Conservation (phyloP, 1,139 yeast species). For the Lodderomyces metapsilosis region DNA sequence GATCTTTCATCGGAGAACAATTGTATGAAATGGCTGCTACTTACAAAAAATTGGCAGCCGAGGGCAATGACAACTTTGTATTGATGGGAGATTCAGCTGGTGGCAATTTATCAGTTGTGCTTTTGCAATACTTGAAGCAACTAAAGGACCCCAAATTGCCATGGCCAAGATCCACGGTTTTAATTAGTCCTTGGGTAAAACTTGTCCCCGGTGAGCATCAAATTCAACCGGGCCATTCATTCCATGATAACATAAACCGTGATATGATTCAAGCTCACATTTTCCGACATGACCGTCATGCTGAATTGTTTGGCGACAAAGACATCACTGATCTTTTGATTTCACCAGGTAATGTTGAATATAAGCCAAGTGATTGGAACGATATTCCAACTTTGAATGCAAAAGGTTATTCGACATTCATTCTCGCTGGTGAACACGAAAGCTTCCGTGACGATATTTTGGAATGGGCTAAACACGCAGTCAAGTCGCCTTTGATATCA, state of each 20-base stretch:
- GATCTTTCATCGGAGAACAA: slow-evolving; percentile 36
- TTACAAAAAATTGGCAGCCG: slow-evolving; percentile 25
- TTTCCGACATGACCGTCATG: slow-evolving; percentile 8
- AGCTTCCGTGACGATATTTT: slow-evolving; percentile 42
- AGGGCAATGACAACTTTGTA: slow-evolving; percentile 30
- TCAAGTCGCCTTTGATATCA: slow-evolving; percentile 25
- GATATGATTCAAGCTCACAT: slow-evolving; percentile 29
- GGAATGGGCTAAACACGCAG: slow-evolving; percentile 35
- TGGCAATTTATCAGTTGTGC: slow-evolving; percentile 33
- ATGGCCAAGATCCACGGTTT: slow-evolving; percentile 31
- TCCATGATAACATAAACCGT: slow-evolving; percentile 28
- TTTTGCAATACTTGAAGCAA: slow-evolving; percentile 26
- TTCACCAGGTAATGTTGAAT: slow-evolving; percentile 20
- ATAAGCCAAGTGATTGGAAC: slow-evolving; percentile 31
- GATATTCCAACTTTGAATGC: slow-evolving; percentile 31
- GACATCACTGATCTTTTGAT: slow-evolving; percentile 11
- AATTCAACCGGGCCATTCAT: slow-evolving; percentile 30
- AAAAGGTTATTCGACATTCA: slow-evolving; percentile 26
- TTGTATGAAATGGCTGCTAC: slow-evolving; percentile 31
- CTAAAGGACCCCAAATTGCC: slow-evolving; percentile 14
- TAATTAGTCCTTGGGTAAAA: slow-evolving; percentile 43
- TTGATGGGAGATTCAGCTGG: slow-evolving; percentile 46
- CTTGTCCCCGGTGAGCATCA: slow-evolving; percentile 14
- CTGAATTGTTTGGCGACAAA: slow-evolving; percentile 14
- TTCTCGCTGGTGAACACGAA: slow-evolving; percentile 45